These are phyloP conservation scores for Allomyces javanicus DNA, from an alignment of 192 early-diverging fungal species.

Conservation along the genomic window DNA sequence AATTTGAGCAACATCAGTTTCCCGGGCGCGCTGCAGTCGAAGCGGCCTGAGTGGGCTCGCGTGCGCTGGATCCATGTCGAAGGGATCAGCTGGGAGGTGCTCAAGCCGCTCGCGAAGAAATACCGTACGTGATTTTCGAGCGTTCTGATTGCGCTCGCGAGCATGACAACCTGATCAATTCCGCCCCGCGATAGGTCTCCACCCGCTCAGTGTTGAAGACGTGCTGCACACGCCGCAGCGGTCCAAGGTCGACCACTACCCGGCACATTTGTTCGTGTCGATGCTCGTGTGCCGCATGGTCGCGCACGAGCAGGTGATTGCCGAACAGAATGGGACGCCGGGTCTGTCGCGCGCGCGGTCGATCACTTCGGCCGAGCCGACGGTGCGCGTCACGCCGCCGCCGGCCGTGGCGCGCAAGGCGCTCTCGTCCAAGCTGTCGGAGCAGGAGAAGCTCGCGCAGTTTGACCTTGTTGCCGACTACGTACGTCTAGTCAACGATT, in stretches of 20 bases:
- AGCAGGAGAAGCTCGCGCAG: not conserved
- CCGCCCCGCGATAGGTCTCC: slow-evolving; percentile 4
- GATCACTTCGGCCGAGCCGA: not conserved
- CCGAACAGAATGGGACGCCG: no score
- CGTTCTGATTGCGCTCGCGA: not conserved
- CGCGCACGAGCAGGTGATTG: no score
- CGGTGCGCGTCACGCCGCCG: not conserved
- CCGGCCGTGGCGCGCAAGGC: not conserved
- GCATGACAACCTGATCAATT: not conserved
- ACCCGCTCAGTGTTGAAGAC: slow-evolving; percentile 18
- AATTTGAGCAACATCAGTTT: not conserved
- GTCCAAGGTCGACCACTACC: slow-evolving; percentile 9
- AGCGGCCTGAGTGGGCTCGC: slow-evolving; percentile 15
- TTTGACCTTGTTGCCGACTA: not conserved
- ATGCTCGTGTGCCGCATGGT: slow-evolving; percentile 2
- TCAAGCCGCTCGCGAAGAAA: slow-evolving; percentile 14
- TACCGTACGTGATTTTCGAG: slow-evolving; percentile 9
- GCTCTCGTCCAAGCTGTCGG: not conserved
- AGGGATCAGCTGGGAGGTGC: slow-evolving; percentile 23
- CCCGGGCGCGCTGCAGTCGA: not conserved
- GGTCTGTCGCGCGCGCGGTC: not conserved
- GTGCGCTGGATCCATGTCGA: slow-evolving; percentile 34
- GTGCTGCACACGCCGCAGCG: slow-evolving; percentile 13
- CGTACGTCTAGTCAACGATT: not conserved
- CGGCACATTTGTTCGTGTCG: slow-evolving; percentile 8